Evolutionary conservation across 257 asterid genomes (phyloP).

Genomic region (Ophiorrhiza pumila): DNA sequence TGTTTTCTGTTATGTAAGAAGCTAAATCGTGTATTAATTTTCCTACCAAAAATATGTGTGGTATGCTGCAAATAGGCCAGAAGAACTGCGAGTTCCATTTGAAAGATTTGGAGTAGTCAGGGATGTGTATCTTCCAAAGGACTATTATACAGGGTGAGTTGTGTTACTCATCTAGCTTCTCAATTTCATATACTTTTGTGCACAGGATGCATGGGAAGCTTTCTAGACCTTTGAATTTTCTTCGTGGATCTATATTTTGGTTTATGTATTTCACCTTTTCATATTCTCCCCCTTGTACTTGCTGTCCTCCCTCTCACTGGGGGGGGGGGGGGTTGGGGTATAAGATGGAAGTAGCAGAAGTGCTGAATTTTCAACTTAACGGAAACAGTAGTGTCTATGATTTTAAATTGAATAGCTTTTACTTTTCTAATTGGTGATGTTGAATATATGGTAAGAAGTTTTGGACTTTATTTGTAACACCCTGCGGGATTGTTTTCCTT

Average conservation of each 20-base stretch:
- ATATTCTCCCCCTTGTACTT: not conserved
- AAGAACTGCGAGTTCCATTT: slow-evolving; percentile 32
- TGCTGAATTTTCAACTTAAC: not conserved
- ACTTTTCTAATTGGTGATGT: not conserved
- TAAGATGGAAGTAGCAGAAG: not conserved
- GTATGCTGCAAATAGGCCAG: slow-evolving; percentile 20
- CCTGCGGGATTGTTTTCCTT: not conserved
- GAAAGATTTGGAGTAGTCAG: slow-evolving; percentile 37
- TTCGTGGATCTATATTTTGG: not conserved
- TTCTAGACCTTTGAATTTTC: not conserved
- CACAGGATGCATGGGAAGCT: not conserved
- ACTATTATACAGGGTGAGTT: slow-evolving; percentile 33
- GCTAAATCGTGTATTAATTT: not conserved
- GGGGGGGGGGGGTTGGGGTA: not conserved
- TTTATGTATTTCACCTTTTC: not conserved
- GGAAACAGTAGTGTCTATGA: not conserved
- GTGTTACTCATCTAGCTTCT: not conserved
- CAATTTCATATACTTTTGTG: not conserved
- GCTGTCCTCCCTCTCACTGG: not conserved
- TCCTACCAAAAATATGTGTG: not conserved
- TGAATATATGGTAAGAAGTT: not conserved
- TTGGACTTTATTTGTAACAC: not conserved
- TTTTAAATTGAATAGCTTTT: not conserved
- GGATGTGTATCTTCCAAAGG: slow-evolving; percentile 34
- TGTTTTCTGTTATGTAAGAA: not conserved